Percentiles rank a stretch among this genome's conserved stretches.
Conservation (phyloP, 2,329 filamentous ascomycete genomes). For the Trichoderma gracile region DNA sequence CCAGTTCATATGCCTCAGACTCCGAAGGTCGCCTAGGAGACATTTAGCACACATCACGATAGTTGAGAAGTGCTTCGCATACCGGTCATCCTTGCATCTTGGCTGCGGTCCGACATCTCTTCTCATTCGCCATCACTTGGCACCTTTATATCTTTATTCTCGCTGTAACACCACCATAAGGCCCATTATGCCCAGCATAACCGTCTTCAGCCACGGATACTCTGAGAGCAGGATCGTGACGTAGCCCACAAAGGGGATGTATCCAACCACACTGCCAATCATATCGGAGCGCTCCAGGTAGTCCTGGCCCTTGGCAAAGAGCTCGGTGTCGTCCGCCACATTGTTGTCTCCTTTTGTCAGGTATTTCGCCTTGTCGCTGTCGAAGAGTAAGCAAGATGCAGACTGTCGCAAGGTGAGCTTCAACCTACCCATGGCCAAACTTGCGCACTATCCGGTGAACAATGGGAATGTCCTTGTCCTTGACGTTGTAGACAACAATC, state of each 20-base stretch:
- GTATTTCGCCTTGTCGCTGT: slow-evolving; percentile 63
- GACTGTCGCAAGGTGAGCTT: neutral
- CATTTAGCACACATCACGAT: neutral
- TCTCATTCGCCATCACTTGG: slow-evolving; percentile 1
- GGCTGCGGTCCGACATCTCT: neutral
- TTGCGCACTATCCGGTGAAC: slow-evolving; percentile 88
- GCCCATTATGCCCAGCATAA: slow-evolving; percentile 92
- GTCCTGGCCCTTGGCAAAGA: slow-evolving; percentile 81
- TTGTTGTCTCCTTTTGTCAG: slow-evolving; percentile 99
- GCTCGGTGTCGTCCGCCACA: slow-evolving; percentile 83
- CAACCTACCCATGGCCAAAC: slow-evolving; percentile 58
- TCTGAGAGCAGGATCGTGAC: slow-evolving; percentile 95
- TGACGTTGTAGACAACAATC: slow-evolving; percentile 73
- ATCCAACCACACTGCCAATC: slow-evolving; percentile 87
- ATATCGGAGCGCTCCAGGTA: slow-evolving; percentile 87
- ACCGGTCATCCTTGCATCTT: slow-evolving; percentile 4
- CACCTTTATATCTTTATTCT: slow-evolving; percentile 56
- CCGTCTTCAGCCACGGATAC: slow-evolving; percentile 95
- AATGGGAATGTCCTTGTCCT: slow-evolving; percentile 94
- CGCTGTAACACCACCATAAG: slow-evolving; percentile 88
- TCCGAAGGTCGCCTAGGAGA: neutral
- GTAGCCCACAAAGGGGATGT: slow-evolving; percentile 93
- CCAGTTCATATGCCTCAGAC: neutral
- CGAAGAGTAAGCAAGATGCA: neutral
- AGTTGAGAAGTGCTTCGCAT: neutral